Base-by-base conservation (phyloP, 768 basidiomycete species). In the Xanthoconium purpureum region DNA sequence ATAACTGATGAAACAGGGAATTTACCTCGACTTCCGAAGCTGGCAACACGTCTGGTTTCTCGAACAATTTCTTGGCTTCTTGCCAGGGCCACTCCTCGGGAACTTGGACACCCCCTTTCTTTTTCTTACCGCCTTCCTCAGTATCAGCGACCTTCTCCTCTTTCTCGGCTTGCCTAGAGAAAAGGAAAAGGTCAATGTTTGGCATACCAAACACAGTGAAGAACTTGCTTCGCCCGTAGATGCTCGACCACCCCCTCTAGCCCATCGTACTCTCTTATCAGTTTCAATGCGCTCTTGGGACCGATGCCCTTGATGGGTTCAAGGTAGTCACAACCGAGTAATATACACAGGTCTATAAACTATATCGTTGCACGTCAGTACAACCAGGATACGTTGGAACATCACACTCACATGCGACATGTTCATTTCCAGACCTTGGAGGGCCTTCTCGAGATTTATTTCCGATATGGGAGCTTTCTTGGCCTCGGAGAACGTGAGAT, bases 81-180 rank as follows among this genome's bases (percentile, higher is more conserved):
- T 95, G 85, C 91, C 92, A 98, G 47, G 92, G 92, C 96, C 96
- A 99, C 56, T 96, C 87, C 44, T 94, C 94, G 0, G 97, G 96
- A 37, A 98, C 80, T 18, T 80, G 77, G 48, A 94, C 76, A 1
- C 85, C 85, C 8, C 90, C 93, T 47, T 87, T 91, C 63, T 84
- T 87, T 62, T 71, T 71, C 68, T 67, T 73, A 20, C 65, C 69
- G 10, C 76, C 78, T 20, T 73, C 74, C 8, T 73, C 77, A 36
- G 68, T 67, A 13, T 73, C 73, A 33, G 73, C 75, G 54, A 78
- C 70, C 66, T 80, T 76, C 24, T 71, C 71, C 18, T 71, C 75
- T 56, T 83, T 85, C 51, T 69, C 69, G 17, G 63, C 65, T 58
- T 73, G 68, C 52, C 70, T 76, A 30, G 28, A 47, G 42, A 51